Conservation (phyloP, 2,329 filamentous ascomycete species). For the Trichoderma simmonsii region DNA sequence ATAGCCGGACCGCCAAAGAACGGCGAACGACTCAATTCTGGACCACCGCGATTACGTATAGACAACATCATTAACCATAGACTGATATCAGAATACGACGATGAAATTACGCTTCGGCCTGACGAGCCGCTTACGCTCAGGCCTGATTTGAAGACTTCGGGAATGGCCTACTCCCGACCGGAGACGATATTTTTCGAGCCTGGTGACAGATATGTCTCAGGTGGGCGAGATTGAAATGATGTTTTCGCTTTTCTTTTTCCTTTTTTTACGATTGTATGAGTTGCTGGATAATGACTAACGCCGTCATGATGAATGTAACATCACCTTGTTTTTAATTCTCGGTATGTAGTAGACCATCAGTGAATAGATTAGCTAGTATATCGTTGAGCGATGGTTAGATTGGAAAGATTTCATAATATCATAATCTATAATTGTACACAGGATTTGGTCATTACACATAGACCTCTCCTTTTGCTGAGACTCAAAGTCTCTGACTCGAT, state of each 20-base stretch:
- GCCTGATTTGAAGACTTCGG: not conserved
- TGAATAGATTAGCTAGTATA: not conserved
- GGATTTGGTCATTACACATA: not conserved
- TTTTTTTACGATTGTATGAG: not conserved
- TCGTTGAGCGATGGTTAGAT: not conserved
- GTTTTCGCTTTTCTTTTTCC: not conserved
- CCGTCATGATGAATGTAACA: conserved; percentile 14
- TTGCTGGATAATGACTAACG: conserved; percentile 11
- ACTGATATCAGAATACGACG: conserved; percentile 15
- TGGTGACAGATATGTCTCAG: conserved; percentile 3
- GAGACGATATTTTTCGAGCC: conserved; percentile 8
- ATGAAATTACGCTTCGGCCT: not conserved
- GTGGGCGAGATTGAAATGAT: not conserved
- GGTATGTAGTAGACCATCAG: not conserved
- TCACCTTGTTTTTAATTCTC: not conserved
- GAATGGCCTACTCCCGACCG: not conserved
- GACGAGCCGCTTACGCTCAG: not conserved
- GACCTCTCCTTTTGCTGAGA: not conserved
- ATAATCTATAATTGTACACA: conserved; percentile 7
- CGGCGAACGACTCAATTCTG: conserved; percentile 34
- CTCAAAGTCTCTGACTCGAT: not conserved
- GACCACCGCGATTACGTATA: conserved; percentile 37
- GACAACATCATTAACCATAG: conserved; percentile 39
- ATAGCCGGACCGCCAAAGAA: conserved; percentile 39
- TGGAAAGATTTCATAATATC: not conserved